These are phyloP conservation scores for Fusarium chlamydosporum DNA, from an alignment of 2,329 filamentous ascomycete genomes.

Conservation along the genomic window DNA sequence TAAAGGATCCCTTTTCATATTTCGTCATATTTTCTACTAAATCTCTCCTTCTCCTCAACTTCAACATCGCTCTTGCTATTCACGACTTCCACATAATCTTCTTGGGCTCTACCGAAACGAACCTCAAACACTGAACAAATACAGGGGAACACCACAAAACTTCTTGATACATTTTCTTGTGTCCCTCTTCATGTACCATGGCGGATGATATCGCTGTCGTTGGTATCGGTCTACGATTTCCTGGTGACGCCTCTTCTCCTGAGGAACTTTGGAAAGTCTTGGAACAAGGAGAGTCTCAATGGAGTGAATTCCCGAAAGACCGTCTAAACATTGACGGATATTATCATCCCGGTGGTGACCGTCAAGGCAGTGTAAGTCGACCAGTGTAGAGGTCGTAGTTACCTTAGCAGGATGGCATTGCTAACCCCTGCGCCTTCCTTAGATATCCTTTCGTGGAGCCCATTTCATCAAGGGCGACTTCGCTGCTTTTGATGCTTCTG, in stretches of 20 bases:
- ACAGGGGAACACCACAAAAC: neutral
- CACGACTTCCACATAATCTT: neutral
- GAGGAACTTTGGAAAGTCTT: conserved; percentile 66
- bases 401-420: neutral
- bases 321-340: conserved; percentile 68
- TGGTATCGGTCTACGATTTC: conserved; percentile 66
- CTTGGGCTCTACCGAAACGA: neutral
- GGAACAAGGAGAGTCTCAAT: conserved; percentile 60
- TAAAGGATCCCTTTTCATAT: neutral
- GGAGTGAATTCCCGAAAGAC: conserved; percentile 63
- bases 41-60: conserved; percentile 4
- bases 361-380: conserved; percentile 63
- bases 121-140: neutral
- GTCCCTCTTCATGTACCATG: conserved; percentile 12
- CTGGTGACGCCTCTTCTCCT: conserved; percentile 62
- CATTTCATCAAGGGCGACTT: conserved; percentile 66
- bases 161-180: conserved; percentile 2
- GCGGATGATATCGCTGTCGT: conserved; percentile 66
- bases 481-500: conserved; percentile 64
- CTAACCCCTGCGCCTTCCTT: conserved; percentile 17
- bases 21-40: neutral
- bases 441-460: conserved; percentile 64
- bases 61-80: conserved; percentile 9
- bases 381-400: neutral
- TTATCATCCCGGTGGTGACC: conserved; percentile 66